Conservation (phyloP, 2,329 filamentous ascomycete genomes). For the Alternaria burnsii region DNA sequence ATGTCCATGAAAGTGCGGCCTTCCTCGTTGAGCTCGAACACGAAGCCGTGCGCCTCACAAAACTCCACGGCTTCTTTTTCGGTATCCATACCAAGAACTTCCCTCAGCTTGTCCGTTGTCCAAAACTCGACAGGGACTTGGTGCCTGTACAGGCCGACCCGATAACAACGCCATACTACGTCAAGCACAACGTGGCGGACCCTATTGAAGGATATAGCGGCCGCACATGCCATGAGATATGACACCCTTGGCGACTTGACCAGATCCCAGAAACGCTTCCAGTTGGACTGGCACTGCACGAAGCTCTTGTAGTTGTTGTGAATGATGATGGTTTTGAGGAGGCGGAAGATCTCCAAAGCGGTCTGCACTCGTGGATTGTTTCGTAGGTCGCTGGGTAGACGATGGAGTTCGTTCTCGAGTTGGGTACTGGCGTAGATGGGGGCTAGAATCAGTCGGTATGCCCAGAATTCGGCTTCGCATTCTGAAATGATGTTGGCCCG, state of each 20-base stretch:
- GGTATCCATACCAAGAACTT: slow-evolving; percentile 64
- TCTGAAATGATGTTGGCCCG: slow-evolving; percentile 57
- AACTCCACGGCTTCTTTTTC: slow-evolving; percentile 63
- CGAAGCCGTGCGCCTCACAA: slow-evolving; percentile 62
- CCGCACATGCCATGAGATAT: slow-evolving; percentile 70
- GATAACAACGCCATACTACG: slow-evolving; percentile 63
- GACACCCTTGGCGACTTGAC: slow-evolving; percentile 64
- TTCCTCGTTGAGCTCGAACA: slow-evolving; percentile 57
- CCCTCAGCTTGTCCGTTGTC: slow-evolving; percentile 62
- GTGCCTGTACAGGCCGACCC: slow-evolving; percentile 59
- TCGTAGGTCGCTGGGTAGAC: slow-evolving; percentile 61
- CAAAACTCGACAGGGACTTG: slow-evolving; percentile 57
- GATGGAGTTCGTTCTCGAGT: slow-evolving; percentile 66
- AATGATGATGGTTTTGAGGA: slow-evolving; percentile 62
- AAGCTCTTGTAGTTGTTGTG: slow-evolving; percentile 59
- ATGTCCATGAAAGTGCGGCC: slow-evolving; percentile 63
- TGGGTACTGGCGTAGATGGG: slow-evolving; percentile 56
- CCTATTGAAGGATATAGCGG: slow-evolving; percentile 69
- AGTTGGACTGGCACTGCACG: slow-evolving; percentile 66
- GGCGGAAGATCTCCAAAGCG: slow-evolving; percentile 65
- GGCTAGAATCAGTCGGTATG: slow-evolving; percentile 65
- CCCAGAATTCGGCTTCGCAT: slow-evolving; percentile 70
- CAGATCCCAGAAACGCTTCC: slow-evolving; percentile 65
- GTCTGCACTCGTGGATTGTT: slow-evolving; percentile 62
- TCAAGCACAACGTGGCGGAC: slow-evolving; percentile 65